Evolutionary conservation across 495 filamentous ascomycete genomes (phyloP), one percentile per base, ranked within the genome.

Genomic region (Talaromyces stipitatus): DNA sequence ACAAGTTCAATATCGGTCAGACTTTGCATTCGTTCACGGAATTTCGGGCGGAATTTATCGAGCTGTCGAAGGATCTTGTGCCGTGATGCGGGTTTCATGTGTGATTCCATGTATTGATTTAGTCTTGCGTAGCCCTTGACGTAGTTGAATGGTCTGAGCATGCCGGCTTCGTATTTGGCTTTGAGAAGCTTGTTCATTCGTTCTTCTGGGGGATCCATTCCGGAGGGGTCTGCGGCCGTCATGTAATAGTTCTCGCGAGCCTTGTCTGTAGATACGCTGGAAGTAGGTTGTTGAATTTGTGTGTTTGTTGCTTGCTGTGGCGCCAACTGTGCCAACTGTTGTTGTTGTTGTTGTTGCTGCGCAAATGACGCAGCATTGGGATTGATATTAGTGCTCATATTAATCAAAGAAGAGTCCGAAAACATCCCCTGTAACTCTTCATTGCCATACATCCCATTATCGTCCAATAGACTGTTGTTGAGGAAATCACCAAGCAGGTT

Each of bases 81-180:
- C 52, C 91, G 90, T 48, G 88, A 91, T 9, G 76, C 68, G 50
- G 84, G 82, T 56, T 87, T 82, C 70, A 97, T 86, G 65, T 97
- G 83, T 58, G 82, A 82, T 59, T 95, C 90, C 83, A 98, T 94
- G 66, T 96, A 97, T 57, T 82, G 81, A 51, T 90, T 87, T 30
- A 98, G 74, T 18, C 91, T 79, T 7, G 90, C 88, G 64, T 97
- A 98, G 10, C 95, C 94, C 63, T 95, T 95, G 60, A 96, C 87
- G 70, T 98, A 97, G 69, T 96, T 97, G 78, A 97, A 98, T 8
- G 94, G 94, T 65, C 91, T 91, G 60, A 98, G 75, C 61, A 98
- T 77, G 4, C 94, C 94, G 2, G 94, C 94, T 63, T 96, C 91
- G 64, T 92, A 91, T 67, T 98, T 98, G 46, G 95, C 94, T 68